These are phyloP conservation scores for Heimioporus sp. DNA, from an alignment of 768 basidiomycete genomes.

Conservation along the genomic window DNA sequence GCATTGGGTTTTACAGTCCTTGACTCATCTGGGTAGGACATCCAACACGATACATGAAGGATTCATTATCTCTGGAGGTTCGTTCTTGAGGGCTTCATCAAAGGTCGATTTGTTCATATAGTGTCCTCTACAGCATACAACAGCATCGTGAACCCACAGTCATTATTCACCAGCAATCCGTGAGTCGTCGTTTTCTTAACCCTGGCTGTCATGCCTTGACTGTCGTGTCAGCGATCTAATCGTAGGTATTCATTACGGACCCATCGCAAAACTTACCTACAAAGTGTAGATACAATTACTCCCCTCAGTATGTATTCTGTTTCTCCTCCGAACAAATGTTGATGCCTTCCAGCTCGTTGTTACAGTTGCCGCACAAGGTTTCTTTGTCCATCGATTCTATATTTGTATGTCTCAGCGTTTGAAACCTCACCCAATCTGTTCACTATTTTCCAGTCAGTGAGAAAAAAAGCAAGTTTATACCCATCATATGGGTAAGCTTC, in stretches of 20 bases:
- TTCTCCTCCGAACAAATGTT: not conserved
- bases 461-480: not conserved
- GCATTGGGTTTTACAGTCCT: not conserved
- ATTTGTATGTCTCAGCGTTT: not conserved
- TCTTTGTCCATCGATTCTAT: not conserved
- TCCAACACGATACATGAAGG: not conserved
- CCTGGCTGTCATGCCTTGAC: not conserved
- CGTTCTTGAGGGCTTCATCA: not conserved
- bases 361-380: not conserved
- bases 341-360: not conserved
- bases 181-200: not conserved
- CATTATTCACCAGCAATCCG: too few relatives aligned
- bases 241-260: not conserved
- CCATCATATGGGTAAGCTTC: not conserved
- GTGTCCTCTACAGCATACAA: not conserved
- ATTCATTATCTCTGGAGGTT: not conserved
- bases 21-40: not conserved
- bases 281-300: not conserved
- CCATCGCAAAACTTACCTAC: not conserved
- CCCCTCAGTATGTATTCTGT: not conserved
- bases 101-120: not conserved
- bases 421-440: not conserved
- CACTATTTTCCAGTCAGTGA: not conserved
- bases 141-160: too few relatives aligned
- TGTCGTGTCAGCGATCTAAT: not conserved